Base-by-base conservation (phyloP, 139 green algal genomes). In the Picochlorum costavermella region DNA sequence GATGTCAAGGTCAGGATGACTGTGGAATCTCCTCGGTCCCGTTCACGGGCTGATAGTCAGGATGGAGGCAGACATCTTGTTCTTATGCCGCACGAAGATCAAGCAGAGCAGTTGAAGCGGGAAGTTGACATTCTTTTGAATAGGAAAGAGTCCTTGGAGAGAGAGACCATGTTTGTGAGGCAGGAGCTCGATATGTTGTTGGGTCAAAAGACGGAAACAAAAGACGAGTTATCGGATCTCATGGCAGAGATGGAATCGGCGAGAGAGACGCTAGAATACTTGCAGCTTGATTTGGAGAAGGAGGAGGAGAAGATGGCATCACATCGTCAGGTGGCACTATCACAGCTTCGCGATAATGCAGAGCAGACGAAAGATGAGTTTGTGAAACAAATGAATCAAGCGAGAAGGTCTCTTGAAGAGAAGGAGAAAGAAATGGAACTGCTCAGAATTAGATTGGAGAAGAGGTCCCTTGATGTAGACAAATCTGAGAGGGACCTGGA, bases 241-340 rank as follows among this genome's bases (percentile, higher is more conserved):
- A 53, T 53, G 46, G 17, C 11, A 28, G 46, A 53, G n/a, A 20
- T 53, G 16, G 17, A 53, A 11, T 23, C 16, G 9, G 46, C 46
- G 46, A 53, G 46, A 23, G n/a, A 28, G 16, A 23, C 46, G 12
- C 46, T 53, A 5, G 46, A 53, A 23, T 28, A 53, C 0, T 11
- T 53, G 16, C 46, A 53, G n/a, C 16, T 20, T 9, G 46, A 53
- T 53, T 53, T 53, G 16, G 46, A 53, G n/a, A 53, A 53, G n/a
- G 14, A 53, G 46, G n/a, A 53, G n/a, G 46, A 28, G n/a, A 23
- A 28, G 16, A 20, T 53, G 16, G 46, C 16, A 14, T 28, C 17
- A 53, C 16, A 26, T 28, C 46, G 46, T 53, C 17, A 53, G 46
- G 8, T 28, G 46, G n/a, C n/a, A 28, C 6, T 53, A 9, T 53